phyloP scores from a whole-genome alignment of 305 asterid species.

The Plantago coronopus region DNA sequence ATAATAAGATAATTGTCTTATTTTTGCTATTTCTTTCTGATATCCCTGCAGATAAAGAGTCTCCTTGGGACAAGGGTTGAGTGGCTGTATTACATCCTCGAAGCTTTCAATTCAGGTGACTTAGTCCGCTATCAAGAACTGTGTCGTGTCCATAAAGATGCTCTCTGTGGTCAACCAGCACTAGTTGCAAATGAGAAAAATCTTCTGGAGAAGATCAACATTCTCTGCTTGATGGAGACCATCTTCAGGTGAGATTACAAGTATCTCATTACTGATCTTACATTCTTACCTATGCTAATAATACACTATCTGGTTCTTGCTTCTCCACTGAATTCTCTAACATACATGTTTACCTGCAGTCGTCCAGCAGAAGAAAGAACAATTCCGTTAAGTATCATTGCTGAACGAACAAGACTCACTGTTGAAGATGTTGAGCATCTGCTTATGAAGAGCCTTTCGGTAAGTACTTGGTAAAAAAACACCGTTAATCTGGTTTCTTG shows the following conservation, averaged over 20 bases:
- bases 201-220: constrained; percentile 90
- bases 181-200: constrained; percentile 84
- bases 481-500: background rate
- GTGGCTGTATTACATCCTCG: constrained; percentile 84
- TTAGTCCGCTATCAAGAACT: constrained; percentile 79
- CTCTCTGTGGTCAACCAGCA: constrained; percentile 77
- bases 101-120: constrained; percentile 88
- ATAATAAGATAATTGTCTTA: background rate
- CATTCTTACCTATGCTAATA: constrained; percentile 10
- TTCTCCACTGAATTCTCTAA: constrained; percentile 13
- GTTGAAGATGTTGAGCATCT: constrained; percentile 90
- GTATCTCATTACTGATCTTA: background rate
- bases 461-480: constrained; percentile 33
- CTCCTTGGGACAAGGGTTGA: constrained; percentile 78
- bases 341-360: constrained; percentile 41
- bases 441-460: constrained; percentile 95
- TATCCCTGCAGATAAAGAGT: constrained; percentile 62
- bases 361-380: constrained; percentile 89
- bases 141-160: constrained; percentile 71
- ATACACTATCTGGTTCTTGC: background rate
- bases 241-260: constrained; percentile 60
- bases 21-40: background rate
- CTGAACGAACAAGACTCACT: constrained; percentile 74
- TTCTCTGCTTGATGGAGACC: constrained; percentile 93
- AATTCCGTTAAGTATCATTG: constrained; percentile 65